Evolutionary conservation across 208 protist genomes (phyloP).

Genomic region (Trypanosoma grayi): DNA sequence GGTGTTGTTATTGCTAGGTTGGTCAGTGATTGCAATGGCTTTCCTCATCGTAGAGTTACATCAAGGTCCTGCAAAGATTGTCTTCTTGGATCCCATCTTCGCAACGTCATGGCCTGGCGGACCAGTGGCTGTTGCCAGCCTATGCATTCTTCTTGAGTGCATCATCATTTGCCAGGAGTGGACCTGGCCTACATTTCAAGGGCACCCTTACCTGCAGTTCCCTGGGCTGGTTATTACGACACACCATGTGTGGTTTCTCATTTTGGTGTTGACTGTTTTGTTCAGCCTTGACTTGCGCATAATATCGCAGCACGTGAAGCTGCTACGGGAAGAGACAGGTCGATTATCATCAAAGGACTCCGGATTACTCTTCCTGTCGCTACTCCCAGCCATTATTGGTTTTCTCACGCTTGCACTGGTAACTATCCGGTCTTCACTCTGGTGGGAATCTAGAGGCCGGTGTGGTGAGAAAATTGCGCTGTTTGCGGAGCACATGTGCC

Average conservation of each 20-base stretch:
- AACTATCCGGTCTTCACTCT: conserved; percentile 15
- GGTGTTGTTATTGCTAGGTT: conserved; percentile 26
- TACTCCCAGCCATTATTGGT: conserved; percentile 12
- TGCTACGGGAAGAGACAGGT: not conserved
- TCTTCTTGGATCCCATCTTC: conserved; percentile 10
- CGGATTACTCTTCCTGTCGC: not conserved
- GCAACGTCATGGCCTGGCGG: not conserved
- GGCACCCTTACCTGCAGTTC: conserved; percentile 30
- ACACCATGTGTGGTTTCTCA: conserved; percentile 31
- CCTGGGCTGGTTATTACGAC: conserved; percentile 26
- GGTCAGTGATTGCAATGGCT: conserved; percentile 23
- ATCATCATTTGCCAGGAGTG: conserved; percentile 41
- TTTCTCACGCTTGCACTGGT: not conserved
- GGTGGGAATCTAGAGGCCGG: not conserved
- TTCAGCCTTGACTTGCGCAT: conserved; percentile 28
- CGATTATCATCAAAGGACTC: not conserved
- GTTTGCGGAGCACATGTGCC: conserved; percentile 4
- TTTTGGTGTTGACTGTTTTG: conserved; percentile 29
- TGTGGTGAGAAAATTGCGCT: not conserved
- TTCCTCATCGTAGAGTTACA: conserved; percentile 25
- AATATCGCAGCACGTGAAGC: conserved; percentile 22
- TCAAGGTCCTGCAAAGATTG: not conserved
- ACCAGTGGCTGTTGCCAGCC: conserved; percentile 19
- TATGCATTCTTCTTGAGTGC: conserved; percentile 30
- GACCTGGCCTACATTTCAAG: conserved; percentile 42